Conservation (phyloP, 108 stramenopile genomes). For the Ochromonas danica region DNA sequence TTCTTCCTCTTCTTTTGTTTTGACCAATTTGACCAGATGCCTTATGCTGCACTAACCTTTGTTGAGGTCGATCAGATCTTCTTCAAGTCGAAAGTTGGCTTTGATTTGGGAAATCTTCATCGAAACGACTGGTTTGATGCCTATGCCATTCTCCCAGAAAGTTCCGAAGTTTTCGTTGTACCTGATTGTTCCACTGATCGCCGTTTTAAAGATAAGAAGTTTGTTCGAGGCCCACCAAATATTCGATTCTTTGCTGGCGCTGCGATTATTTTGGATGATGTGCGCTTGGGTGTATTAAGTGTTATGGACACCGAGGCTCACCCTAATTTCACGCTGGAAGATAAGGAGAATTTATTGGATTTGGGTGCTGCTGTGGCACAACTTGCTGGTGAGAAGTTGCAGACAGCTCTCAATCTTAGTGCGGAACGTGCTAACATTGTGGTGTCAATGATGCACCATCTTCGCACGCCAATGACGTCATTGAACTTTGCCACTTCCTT, state of each 20-base stretch:
- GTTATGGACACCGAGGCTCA: conserved; percentile 32
- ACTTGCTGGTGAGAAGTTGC: background rate
- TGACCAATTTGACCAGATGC: background rate
- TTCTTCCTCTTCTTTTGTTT: background rate
- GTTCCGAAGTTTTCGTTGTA: conserved; percentile 31
- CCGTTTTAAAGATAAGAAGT: conserved; percentile 24
- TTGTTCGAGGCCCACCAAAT: background rate
- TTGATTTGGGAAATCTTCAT: background rate
- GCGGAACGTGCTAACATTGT: conserved; percentile 17
- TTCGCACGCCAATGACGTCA: conserved; percentile 17
- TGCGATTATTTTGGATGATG: conserved; percentile 18
- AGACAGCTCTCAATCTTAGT: background rate
- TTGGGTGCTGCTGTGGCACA: background rate
- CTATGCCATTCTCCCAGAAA: conserved; percentile 3
- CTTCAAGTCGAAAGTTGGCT: conserved; percentile 15
- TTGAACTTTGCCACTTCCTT: conserved; percentile 3
- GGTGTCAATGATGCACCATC: background rate
- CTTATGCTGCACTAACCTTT: background rate
- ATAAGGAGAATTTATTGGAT: conserved; percentile 18
- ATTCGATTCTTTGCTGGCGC: conserved; percentile 34
- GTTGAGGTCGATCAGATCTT: conserved; percentile 11
- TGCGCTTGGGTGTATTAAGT: conserved; percentile 3
- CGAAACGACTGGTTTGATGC: conserved; percentile 25
- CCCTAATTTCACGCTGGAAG: background rate
- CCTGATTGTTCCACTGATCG: background rate